Evolutionary conservation across 2,329 filamentous ascomycete species (phyloP).

Genomic region (Beauveria sp.): DNA sequence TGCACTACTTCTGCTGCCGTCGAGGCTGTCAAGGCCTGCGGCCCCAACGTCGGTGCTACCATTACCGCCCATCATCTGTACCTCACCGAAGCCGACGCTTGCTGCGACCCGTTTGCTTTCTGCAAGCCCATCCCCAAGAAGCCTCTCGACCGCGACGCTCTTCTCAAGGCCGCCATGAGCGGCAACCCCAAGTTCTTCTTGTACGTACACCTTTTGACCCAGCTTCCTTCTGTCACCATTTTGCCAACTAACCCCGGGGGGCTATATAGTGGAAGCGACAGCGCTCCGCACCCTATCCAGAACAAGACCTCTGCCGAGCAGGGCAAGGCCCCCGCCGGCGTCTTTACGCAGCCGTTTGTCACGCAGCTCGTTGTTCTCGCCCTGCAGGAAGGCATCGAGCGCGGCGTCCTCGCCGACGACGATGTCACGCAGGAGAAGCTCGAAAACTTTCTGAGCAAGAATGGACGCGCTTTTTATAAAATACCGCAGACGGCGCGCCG

Average conservation of each 20-base stretch:
- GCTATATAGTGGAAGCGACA: constrained; percentile 45
- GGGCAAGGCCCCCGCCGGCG: constrained; percentile 59
- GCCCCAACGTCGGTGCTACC: constrained; percentile 67
- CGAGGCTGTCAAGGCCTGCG: constrained; percentile 68
- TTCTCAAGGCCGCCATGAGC: constrained; percentile 56
- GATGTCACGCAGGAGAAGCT: constrained; percentile 49
- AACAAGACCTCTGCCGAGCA: constrained; percentile 44
- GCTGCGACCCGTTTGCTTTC: constrained; percentile 55
- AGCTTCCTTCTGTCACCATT: not conserved
- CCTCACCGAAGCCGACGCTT: constrained; percentile 65
- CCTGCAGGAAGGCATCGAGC: constrained; percentile 53
- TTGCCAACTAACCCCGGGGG: not conserved
- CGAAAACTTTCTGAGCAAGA: constrained; percentile 45
- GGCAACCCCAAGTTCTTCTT: constrained; percentile 65
- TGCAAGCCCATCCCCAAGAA: constrained; percentile 72
- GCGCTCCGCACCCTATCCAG: constrained; percentile 54
- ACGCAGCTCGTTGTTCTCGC: constrained; percentile 55
- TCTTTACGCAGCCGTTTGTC: constrained; percentile 71
- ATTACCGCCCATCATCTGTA: constrained; percentile 85
- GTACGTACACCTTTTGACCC: constrained; percentile 35
- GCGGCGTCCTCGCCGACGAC: constrained; percentile 41
- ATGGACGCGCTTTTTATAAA: constrained; percentile 48
- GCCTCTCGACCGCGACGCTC: constrained; percentile 62
- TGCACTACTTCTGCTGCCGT: constrained; percentile 80
- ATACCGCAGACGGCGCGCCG: constrained; percentile 22